Evolutionary conservation across 176 grass and related monocot species (phyloP).

Genomic region (Musa troglodytarum): DNA sequence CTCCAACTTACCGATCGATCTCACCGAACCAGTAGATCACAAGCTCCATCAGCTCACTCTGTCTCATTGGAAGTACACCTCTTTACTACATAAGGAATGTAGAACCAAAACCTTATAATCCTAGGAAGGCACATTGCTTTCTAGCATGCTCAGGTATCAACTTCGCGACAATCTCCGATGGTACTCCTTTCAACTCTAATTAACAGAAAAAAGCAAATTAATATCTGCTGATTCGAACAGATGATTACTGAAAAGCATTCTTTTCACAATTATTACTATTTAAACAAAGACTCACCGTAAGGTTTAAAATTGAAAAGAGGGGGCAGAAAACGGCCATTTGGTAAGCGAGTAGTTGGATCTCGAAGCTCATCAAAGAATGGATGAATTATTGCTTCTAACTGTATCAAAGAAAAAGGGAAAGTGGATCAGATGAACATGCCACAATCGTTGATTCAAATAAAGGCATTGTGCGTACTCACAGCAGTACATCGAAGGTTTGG

Average conservation of each 20-base stretch:
- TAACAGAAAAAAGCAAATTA: constrained; percentile 22
- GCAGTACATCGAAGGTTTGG: constrained; percentile 76
- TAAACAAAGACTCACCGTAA: constrained; percentile 33
- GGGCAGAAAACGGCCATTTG: constrained; percentile 60
- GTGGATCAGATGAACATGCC: neutral
- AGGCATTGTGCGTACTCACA: constrained; percentile 36
- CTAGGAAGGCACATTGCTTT: constrained; percentile 29
- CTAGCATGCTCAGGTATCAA: constrained; percentile 70
- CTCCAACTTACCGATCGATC: neutral
- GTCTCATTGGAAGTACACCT: neutral
- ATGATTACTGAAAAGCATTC: neutral
- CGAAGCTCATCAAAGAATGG: constrained; percentile 75
- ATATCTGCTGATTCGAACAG: constrained; percentile 4
- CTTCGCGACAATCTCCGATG: constrained; percentile 46
- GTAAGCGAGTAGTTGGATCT: constrained; percentile 52
- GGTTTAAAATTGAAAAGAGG: constrained; percentile 86
- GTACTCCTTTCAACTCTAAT: constrained; percentile 61
- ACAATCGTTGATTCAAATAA: neutral
- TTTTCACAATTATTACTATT: neutral
- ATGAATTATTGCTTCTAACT: constrained; percentile 75
- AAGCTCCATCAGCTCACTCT: neutral
- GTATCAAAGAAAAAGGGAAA: constrained; percentile 11
- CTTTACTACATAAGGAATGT: too few relatives aligned
- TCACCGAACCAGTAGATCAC: neutral
- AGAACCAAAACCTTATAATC: constrained; percentile 8